Evolutionary conservation across 2,329 filamentous ascomycete species (phyloP).

Genomic region (Orbilia brochopaga): DNA sequence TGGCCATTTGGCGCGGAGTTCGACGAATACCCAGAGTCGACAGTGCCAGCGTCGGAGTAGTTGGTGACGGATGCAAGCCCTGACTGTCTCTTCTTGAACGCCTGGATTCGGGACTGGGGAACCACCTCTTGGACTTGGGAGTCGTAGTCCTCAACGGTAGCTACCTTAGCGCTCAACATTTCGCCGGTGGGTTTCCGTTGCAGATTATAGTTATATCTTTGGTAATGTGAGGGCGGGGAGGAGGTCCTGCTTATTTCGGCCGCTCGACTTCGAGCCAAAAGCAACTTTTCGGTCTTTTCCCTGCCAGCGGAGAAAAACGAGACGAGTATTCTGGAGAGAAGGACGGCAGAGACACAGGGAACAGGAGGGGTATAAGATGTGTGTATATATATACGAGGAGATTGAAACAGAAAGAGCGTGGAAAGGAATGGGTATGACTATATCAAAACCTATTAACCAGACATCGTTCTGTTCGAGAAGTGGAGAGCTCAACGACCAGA

Average conservation of each 20-base stretch:
- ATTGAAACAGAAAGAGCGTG: slow-evolving; percentile 49
- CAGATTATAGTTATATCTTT: slow-evolving; percentile 18
- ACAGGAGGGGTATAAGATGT: slow-evolving; percentile 39
- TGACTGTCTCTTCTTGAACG: slow-evolving; percentile 52
- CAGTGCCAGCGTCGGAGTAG: slow-evolving; percentile 52
- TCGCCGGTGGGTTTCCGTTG: slow-evolving; percentile 25
- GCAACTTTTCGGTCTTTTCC: slow-evolving; percentile 50
- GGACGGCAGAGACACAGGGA: slow-evolving; percentile 25
- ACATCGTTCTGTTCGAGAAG: slow-evolving; percentile 45
- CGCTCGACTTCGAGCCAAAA: slow-evolving; percentile 41
- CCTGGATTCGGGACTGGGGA: slow-evolving; percentile 50
- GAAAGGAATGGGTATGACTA: slow-evolving; percentile 51
- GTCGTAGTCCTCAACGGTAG: slow-evolving; percentile 54
- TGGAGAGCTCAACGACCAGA: slow-evolving; percentile 45
- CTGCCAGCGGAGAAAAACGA: slow-evolving; percentile 48
- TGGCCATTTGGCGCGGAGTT: slow-evolving; percentile 52
- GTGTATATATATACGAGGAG: slow-evolving; percentile 49
- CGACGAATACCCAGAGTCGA: slow-evolving; percentile 54
- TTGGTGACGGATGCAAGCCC: slow-evolving; percentile 52
- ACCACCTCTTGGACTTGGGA: slow-evolving; percentile 54
- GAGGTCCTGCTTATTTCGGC: slow-evolving; percentile 34
- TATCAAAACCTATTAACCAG: slow-evolving; percentile 50
- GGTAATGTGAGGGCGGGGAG: slow-evolving; percentile 15
- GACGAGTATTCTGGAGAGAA: slow-evolving; percentile 17
- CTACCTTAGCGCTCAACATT: slow-evolving; percentile 40